Percentiles rank a stretch among this genome's conserved stretches.
These are phyloP conservation scores for Huntiella decipiens DNA, from an alignment of 2,329 filamentous ascomycete species.

Conservation along the genomic window DNA sequence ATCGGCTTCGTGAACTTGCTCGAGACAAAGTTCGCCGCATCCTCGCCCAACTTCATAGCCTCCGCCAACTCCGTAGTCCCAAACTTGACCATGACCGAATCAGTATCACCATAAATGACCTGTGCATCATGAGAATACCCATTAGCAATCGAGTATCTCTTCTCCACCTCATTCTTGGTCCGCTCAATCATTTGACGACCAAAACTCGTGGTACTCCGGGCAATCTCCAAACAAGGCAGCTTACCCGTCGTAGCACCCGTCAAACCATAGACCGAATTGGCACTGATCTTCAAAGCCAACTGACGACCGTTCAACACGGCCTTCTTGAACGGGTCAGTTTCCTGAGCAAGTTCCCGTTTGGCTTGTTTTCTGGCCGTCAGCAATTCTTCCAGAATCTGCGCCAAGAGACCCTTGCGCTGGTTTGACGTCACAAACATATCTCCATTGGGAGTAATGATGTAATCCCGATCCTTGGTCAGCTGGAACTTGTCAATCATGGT, in stretches of 20 bases:
- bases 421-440: conserved; percentile 83
- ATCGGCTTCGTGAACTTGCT: conserved; percentile 89
- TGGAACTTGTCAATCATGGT: conserved; percentile 60
- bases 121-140: conserved; percentile 88
- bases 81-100: conserved; percentile 99
- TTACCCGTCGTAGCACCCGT: conserved; percentile 94
- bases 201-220: conserved; percentile 91
- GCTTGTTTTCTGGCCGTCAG: conserved; percentile 83
- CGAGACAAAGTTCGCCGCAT: conserved; percentile 76
- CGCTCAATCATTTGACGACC: conserved; percentile 98
- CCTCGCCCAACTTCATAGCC: conserved; percentile 87
- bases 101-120: conserved; percentile 96
- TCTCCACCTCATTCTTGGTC: conserved; percentile 90
- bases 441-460: conserved; percentile 87
- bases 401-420: conserved; percentile 74
- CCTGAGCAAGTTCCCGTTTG: conserved; percentile 70
- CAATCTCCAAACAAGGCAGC: conserved; percentile 82
- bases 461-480: conserved; percentile 77
- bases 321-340: conserved; percentile 94
- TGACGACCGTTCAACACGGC: conserved; percentile 95
- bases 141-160: conserved; percentile 76
- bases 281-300: conserved; percentile 84
- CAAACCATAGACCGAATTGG: conserved; percentile 93
- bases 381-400: conserved; percentile 90
- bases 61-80: conserved; percentile 71